Evolutionary conservation across 2,329 filamentous ascomycete genomes (phyloP).

Genomic region (Huntiella omanensis): DNA sequence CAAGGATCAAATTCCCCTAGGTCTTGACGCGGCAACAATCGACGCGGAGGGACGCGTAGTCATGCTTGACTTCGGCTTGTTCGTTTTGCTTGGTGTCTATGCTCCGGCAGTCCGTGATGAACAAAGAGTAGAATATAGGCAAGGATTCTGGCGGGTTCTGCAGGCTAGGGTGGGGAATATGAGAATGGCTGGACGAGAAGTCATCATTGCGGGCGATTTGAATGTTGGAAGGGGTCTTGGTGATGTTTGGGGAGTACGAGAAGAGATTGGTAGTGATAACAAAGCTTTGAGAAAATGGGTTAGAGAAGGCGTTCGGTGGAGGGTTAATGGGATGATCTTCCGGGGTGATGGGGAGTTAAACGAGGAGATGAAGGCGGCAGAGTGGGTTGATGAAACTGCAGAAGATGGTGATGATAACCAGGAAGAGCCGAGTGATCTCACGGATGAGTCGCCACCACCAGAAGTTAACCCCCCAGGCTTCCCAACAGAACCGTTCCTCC

Average conservation of each 20-base stretch:
- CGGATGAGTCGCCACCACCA: background rate
- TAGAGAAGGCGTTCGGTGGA: slow-evolving; percentile 47
- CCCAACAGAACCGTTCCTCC: slow-evolving; percentile 39
- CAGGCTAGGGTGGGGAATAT: slow-evolving; percentile 77
- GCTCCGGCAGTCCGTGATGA: slow-evolving; percentile 80
- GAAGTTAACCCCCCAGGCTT: too few relatives aligned
- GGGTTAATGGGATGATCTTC: slow-evolving; percentile 74
- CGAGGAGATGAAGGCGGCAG: background rate
- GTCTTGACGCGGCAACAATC: slow-evolving; percentile 19
- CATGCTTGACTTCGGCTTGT: slow-evolving; percentile 81
- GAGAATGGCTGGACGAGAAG: slow-evolving; percentile 57
- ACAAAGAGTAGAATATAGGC: slow-evolving; percentile 61
- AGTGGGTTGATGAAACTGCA: slow-evolving; percentile 38
- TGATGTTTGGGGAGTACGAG: slow-evolving; percentile 58
- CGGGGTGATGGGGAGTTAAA: slow-evolving; percentile 30
- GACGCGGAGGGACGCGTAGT: slow-evolving; percentile 88
- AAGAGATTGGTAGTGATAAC: slow-evolving; percentile 51
- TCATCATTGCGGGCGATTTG: slow-evolving; percentile 72
- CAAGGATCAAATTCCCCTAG: slow-evolving; percentile 41
- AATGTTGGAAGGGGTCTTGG: slow-evolving; percentile 55
- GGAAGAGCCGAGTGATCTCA: background rate
- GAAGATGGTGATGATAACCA: slow-evolving; percentile 45
- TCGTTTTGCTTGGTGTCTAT: slow-evolving; percentile 85
- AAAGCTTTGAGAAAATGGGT: slow-evolving; percentile 55
- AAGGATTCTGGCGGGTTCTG: slow-evolving; percentile 60